phyloP scores from a whole-genome alignment of 1,284 basidiomycete species.

The Marasmius tenuissimus region DNA sequence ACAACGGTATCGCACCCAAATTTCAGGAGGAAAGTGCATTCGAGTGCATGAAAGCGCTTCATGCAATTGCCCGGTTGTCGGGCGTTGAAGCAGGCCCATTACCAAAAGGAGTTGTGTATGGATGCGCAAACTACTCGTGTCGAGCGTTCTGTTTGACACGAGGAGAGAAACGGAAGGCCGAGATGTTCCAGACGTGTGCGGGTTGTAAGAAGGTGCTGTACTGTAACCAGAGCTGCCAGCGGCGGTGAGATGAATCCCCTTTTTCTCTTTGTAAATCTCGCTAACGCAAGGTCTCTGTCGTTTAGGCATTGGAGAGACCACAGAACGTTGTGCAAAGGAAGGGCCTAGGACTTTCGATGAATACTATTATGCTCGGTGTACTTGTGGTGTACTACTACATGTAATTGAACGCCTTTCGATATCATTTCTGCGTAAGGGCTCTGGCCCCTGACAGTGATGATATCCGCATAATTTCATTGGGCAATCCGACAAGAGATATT shows the following conservation, averaged over 20 bases:
- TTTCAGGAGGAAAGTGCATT: not conserved
- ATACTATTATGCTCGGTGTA: no score
- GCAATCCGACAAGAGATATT: not conserved
- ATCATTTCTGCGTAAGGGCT: no score
- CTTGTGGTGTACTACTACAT: no score
- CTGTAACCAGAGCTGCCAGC: not conserved
- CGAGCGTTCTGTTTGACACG: not conserved
- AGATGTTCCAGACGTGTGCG: not conserved
- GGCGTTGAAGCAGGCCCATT: not conserved
- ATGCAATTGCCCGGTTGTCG: not conserved
- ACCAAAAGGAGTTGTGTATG: not conserved
- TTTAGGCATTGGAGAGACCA: not conserved
- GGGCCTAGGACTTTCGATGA: no score
- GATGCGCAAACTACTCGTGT: not conserved
- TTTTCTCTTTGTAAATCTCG: not conserved
- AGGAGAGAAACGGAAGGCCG: not conserved
- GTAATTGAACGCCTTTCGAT: no score
- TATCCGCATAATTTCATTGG: no score
- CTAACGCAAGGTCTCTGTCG: not conserved
- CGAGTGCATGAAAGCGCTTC: not conserved
- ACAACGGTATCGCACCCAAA: not conserved
- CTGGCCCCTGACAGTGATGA: no score
- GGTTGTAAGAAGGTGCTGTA: not conserved
- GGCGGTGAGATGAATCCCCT: not conserved
- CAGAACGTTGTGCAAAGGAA: not conserved